Percentiles rank a stretch among this genome's conserved stretches.
Conservation (phyloP, 331 rosid genomes). For the Spiraea crenata region DNA sequence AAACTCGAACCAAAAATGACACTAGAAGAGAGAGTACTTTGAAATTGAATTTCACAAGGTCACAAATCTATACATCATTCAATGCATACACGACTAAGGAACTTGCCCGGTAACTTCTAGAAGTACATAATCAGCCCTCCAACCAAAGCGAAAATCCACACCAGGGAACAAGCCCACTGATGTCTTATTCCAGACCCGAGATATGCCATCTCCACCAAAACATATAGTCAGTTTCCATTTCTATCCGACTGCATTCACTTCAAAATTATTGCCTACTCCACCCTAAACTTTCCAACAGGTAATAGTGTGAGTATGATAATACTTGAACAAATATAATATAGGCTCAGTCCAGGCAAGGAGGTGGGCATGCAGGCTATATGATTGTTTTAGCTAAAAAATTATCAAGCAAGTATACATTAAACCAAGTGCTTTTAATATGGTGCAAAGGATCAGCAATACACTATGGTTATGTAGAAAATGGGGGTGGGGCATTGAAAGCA, state of each 20-base stretch:
- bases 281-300: slow-evolving; percentile 50
- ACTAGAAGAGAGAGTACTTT: background rate
- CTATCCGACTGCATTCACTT: slow-evolving; percentile 85
- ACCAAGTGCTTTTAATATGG: background rate
- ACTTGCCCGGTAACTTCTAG: slow-evolving; percentile 92
- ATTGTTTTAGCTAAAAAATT: background rate
- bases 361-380: background rate
- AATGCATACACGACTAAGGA: slow-evolving; percentile 24
- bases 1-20: no score
- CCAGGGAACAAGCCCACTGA: slow-evolving; percentile 79
- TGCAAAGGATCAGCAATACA: background rate
- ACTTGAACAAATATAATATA: background rate
- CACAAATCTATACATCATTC: background rate
- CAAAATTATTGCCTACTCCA: slow-evolving; percentile 89
- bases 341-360: no score
- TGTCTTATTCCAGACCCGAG: slow-evolving; percentile 78
- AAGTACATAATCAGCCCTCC: slow-evolving; percentile 94
- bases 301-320: slow-evolving; percentile 1
- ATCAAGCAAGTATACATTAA: slow-evolving; percentile 11
- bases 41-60: slow-evolving; percentile 5
- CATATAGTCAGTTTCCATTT: slow-evolving; percentile 95
- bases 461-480: background rate
- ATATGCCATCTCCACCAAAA: slow-evolving; percentile 92
- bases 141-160: slow-evolving; percentile 82
- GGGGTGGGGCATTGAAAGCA: background rate